phyloP scores from a whole-genome alignment of 1,284 basidiomycete genomes.

The Leucoagaricus sp. region DNA sequence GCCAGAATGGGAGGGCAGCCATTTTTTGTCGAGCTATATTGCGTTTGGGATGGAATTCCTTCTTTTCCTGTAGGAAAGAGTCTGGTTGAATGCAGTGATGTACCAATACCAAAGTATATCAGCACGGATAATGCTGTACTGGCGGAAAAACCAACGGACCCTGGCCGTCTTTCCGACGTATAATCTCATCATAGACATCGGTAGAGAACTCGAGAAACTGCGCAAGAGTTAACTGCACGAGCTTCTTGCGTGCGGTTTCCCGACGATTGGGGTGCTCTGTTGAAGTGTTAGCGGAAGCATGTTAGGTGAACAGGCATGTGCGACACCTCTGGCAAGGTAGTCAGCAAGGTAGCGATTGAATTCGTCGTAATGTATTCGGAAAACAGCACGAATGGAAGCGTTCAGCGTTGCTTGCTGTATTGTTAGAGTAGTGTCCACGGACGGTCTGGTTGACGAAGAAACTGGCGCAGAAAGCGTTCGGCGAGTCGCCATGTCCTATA shows the following conservation, averaged over 20 bases:
- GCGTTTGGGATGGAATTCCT: slow-evolving; percentile 98
- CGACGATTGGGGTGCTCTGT: slow-evolving; percentile 63
- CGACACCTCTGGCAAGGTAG: slow-evolving; percentile 59
- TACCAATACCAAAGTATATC: slow-evolving; percentile 3
- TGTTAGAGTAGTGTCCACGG: no score
- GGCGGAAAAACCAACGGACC: slow-evolving; percentile 37
- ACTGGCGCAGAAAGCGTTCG: no score
- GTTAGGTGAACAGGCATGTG: slow-evolving; percentile 2
- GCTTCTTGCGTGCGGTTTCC: slow-evolving; percentile 85
- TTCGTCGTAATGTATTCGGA: slow-evolving; percentile 75
- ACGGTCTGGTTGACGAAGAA: no score
- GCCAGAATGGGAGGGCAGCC: slow-evolving; percentile 86
- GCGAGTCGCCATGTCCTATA: no score
- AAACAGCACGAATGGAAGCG: slow-evolving; percentile 60
- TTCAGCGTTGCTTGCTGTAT: no score
- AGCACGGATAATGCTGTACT: no score
- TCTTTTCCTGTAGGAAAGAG: slow-evolving; percentile 87
- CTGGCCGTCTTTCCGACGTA: slow-evolving; percentile 77
- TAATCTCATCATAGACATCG: slow-evolving; percentile 91
- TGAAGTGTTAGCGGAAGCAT: background rate
- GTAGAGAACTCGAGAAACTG: slow-evolving; percentile 95
- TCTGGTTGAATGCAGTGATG: slow-evolving; percentile 42
- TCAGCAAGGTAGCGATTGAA: slow-evolving; percentile 71
- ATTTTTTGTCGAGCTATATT: slow-evolving; percentile 99
- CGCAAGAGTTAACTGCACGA: slow-evolving; percentile 85